Conservation (phyloP, 164 flowering plant species). For the Dillenia turbinata region DNA sequence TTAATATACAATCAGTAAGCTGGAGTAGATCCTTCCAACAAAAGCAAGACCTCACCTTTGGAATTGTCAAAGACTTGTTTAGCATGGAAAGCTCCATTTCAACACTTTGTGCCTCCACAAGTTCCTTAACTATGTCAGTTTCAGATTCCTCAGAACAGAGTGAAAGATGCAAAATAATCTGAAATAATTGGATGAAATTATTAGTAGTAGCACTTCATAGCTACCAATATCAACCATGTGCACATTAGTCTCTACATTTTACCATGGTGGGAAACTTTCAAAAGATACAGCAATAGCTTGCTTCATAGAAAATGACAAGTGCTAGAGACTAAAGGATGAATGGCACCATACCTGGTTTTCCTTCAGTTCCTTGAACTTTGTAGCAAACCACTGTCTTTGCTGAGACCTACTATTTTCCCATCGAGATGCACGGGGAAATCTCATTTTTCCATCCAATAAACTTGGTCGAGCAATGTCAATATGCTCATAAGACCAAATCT, state of each 20-base stretch:
- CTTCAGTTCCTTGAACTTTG: slow-evolving; percentile 25
- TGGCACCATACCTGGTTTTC: slow-evolving; percentile 25
- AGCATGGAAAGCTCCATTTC: neutral
- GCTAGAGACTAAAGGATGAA: neutral
- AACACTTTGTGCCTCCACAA: slow-evolving; percentile 9
- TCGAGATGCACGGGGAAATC: slow-evolving; percentile 34
- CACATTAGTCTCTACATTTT: too few relatives aligned
- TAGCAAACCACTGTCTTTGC: slow-evolving; percentile 20
- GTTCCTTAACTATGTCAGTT: slow-evolving; percentile 22
- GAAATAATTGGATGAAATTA: neutral
- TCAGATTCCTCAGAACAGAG: slow-evolving; percentile 22
- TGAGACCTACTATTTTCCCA: slow-evolving; percentile 30
- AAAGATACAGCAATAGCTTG: neutral
- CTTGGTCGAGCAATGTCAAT: slow-evolving; percentile 35
- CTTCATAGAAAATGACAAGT: neutral
- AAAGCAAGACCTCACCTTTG: slow-evolving; percentile 9
- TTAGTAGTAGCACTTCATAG: too few relatives aligned
- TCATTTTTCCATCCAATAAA: slow-evolving; percentile 1
- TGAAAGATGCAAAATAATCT: slow-evolving; percentile 36
- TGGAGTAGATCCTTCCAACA: neutral
- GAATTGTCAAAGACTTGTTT: neutral
- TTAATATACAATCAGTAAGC: too few relatives aligned
- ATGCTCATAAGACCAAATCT: slow-evolving; percentile 51
- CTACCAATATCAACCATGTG: too few relatives aligned
- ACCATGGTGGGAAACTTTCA: too few relatives aligned